phyloP scores from a whole-genome alignment of 2,329 filamentous ascomycete genomes.

The Fusarium sambucinum region DNA sequence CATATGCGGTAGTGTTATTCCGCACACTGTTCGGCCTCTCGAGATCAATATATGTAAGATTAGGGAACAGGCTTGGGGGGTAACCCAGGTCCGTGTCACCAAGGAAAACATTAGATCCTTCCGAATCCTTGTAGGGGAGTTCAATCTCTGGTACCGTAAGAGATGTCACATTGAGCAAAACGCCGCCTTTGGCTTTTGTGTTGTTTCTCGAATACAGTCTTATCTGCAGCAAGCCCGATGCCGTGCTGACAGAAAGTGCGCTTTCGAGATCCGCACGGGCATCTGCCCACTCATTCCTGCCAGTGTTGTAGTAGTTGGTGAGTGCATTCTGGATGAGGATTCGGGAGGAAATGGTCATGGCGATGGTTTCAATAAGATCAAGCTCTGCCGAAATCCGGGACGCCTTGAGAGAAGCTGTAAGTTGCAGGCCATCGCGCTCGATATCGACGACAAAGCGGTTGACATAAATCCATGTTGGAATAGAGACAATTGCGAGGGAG shows the following conservation, averaged over 20 bases:
- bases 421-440: conserved; percentile 71
- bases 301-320: conserved; percentile 63
- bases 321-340: conserved; percentile 69
- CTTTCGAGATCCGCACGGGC: conserved; percentile 76
- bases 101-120: conserved; percentile 71
- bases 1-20: conserved; percentile 57
- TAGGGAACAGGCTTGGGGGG: conserved; percentile 79
- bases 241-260: conserved; percentile 72
- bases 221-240: conserved; percentile 74
- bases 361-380: conserved; percentile 80
- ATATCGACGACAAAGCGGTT: conserved; percentile 66
- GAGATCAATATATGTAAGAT: conserved; percentile 73
- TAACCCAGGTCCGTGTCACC: conserved; percentile 75
- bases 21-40: conserved; percentile 56
- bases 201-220: conserved; percentile 78
- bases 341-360: conserved; percentile 76
- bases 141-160: conserved; percentile 61
- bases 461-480: conserved; percentile 77
- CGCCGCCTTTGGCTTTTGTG: conserved; percentile 65
- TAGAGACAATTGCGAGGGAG: conserved; percentile 80
- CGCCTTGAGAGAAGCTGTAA: conserved; percentile 89
- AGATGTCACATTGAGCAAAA: conserved; percentile 73
- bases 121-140: conserved; percentile 70
- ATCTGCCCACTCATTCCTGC: conserved; percentile 67
- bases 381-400: conserved; percentile 84